Conservation (phyloP, 1,139 yeast genomes). For the Casaregolazyma suthepensis region DNA sequence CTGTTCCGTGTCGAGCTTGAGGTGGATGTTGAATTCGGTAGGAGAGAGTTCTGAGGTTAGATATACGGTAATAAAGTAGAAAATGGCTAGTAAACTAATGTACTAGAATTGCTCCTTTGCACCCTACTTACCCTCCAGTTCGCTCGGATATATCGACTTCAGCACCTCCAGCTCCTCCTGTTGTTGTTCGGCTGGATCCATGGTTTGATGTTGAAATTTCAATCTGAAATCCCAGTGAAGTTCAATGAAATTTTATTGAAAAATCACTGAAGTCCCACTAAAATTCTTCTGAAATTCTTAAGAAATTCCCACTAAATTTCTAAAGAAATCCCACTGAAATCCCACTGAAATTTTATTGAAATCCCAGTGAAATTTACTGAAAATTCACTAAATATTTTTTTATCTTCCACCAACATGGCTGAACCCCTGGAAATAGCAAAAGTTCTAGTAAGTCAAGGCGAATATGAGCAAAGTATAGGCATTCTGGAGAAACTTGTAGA, state of each 20-base stretch:
- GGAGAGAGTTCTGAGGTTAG: slow-evolving; percentile 20
- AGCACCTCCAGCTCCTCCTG: slow-evolving; percentile 45
- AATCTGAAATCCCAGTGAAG: too few species aligned
- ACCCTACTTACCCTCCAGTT: slow-evolving; percentile 39
- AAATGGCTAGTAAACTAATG: too few species aligned
- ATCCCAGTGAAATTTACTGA: too few species aligned
- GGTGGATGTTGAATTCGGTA: slow-evolving; percentile 31
- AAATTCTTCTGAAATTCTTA: too few species aligned
- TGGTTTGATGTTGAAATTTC: slow-evolving; percentile 24
- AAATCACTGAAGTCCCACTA: too few species aligned
- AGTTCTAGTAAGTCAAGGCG: slow-evolving; percentile 18
- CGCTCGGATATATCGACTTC: slow-evolving; percentile 91
- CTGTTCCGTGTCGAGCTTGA: slow-evolving; percentile 53
- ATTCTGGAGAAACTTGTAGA: slow-evolving; percentile 15
- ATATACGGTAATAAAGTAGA: too few species aligned
- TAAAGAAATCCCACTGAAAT: too few species aligned
- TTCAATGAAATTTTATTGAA: too few species aligned
- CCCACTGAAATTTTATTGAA: too few species aligned
- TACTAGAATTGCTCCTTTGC: slow-evolving; percentile 4
- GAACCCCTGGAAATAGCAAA: slow-evolving; percentile 12
- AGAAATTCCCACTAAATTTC: too few species aligned
- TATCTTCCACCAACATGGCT: slow-evolving; percentile 6
- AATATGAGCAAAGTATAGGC: slow-evolving; percentile 21
- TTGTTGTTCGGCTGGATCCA: slow-evolving; percentile 42
- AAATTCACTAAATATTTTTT: too few species aligned